Percentiles rank a stretch among this genome's conserved stretches.
phyloP scores from a whole-genome alignment of 2,329 filamentous ascomycete genomes.

The Sporothrix globosa region DNA sequence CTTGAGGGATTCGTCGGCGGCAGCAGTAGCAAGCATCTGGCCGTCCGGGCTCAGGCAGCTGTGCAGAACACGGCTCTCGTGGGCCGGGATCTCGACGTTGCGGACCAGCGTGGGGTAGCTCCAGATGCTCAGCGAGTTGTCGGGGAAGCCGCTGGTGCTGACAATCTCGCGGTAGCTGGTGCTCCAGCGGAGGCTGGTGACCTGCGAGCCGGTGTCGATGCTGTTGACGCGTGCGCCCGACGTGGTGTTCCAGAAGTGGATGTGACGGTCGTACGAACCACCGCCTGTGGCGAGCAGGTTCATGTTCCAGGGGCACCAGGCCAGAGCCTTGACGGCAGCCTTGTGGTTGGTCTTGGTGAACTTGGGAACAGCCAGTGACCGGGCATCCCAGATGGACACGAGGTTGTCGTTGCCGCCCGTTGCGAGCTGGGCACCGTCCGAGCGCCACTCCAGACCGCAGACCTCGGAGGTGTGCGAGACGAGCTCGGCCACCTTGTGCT shows the following conservation, averaged over 20 bases:
- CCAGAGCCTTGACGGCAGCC: constrained; percentile 95
- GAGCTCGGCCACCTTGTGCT: constrained; percentile 98
- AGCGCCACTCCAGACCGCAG: constrained; percentile 95
- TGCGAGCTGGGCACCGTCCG: constrained; percentile 93
- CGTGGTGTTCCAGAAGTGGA: constrained; percentile 99
- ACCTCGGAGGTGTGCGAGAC: constrained; percentile 97
- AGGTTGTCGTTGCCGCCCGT: constrained; percentile 99
- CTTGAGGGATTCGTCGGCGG: constrained; percentile 95
- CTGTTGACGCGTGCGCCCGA: constrained; percentile 97
- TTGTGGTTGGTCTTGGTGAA: constrained; percentile 99
- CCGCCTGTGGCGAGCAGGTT: constrained; percentile 96
- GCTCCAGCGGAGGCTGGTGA: constrained; percentile 95
- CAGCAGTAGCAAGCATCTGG: constrained; percentile 95
- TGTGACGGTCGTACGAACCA: constrained; percentile 94
- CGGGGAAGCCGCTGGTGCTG: constrained; percentile 96
- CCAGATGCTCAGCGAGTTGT: constrained; percentile 99
- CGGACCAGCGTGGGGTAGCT: constrained; percentile 96
- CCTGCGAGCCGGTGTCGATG: constrained; percentile 97
- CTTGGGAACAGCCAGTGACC: constrained; percentile 89
- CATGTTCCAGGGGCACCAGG: constrained; percentile 98
- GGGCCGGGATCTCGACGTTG: constrained; percentile 96
- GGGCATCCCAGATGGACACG: constrained; percentile 98
- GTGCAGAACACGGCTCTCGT: constrained; percentile 95
- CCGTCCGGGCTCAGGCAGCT: constrained; percentile 96
- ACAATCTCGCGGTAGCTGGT: constrained; percentile 97